Conservation (phyloP, 2,329 filamentous ascomycete genomes). For the Balansia obtecta region DNA sequence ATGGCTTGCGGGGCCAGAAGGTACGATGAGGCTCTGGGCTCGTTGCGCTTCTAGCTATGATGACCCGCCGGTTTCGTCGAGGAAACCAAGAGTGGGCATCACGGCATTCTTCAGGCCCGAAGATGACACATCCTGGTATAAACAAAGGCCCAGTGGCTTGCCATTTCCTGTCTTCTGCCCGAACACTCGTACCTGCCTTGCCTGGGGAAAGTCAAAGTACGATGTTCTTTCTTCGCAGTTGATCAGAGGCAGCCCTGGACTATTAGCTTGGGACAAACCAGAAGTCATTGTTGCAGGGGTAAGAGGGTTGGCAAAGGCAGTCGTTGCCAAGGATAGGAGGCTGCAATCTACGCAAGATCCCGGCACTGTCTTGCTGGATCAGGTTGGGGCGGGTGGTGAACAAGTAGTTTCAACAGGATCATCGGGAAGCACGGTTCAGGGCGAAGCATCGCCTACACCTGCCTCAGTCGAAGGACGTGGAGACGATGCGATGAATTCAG, state of each 20-base stretch:
- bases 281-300: conserved; percentile 31
- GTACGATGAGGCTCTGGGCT: conserved; percentile 43
- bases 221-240: conserved; percentile 30
- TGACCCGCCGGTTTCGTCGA: conserved; percentile 10
- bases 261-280: conserved; percentile 37
- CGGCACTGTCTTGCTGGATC: conserved; percentile 19
- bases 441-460: not conserved
- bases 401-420: conserved; percentile 11
- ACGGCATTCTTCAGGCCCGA: conserved; percentile 33
- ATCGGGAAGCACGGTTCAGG: conserved; percentile 3
- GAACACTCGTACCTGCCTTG: conserved; percentile 30
- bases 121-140: conserved; percentile 6
- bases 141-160: not conserved
- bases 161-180: conserved; percentile 13
- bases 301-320: conserved; percentile 25
- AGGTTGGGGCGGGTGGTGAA: conserved; percentile 17
- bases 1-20: conserved; percentile 56
- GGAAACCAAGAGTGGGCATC: conserved; percentile 29
- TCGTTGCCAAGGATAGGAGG: conserved; percentile 25
- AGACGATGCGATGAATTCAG: not conserved
- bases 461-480: not conserved
- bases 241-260: conserved; percentile 25
- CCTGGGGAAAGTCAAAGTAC: conserved; percentile 34
- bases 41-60: conserved; percentile 24
- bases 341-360: conserved; percentile 18